A percentile compares a stretch with the other conserved stretches of the same genome.
Conservation (phyloP, 495 filamentous ascomycete species). For the Aspergillus olivimuriae region DNA sequence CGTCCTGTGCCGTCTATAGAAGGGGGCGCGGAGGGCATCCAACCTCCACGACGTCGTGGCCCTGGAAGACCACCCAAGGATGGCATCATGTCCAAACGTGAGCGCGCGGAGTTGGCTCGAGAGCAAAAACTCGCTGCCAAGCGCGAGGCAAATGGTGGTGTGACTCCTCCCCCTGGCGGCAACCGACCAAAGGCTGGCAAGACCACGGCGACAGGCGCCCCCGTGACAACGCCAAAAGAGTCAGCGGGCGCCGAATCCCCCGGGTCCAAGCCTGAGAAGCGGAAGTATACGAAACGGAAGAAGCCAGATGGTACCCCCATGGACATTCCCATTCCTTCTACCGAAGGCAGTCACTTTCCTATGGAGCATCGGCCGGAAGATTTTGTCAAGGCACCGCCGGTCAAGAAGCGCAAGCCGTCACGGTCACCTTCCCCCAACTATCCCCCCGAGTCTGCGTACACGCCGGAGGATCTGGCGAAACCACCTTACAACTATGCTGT, state of each 20-base stretch:
- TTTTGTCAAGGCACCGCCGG: slow-evolving; percentile 39
- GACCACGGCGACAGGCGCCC: slow-evolving; percentile 16
- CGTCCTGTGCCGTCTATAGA: slow-evolving; percentile 31
- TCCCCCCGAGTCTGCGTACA: slow-evolving; percentile 67
- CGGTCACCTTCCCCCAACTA: slow-evolving; percentile 67
- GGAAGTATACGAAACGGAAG: slow-evolving; percentile 75
- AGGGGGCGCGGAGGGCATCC: slow-evolving; percentile 27
- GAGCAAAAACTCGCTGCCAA: slow-evolving; percentile 49
- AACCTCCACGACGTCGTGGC: slow-evolving; percentile 64
- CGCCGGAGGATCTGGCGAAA: slow-evolving; percentile 77
- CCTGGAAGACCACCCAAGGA: slow-evolving; percentile 88
- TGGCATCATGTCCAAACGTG: slow-evolving; percentile 86
- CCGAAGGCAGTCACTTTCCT: slow-evolving; percentile 40
- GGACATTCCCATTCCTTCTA: slow-evolving; percentile 38
- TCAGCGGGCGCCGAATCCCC: slow-evolving; percentile 47
- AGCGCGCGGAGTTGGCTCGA: slow-evolving; percentile 60
- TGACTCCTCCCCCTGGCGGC: slow-evolving; percentile 34
- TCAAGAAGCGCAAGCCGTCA: slow-evolving; percentile 50
- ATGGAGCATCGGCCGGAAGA: slow-evolving; percentile 38
- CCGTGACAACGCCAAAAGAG: slow-evolving; percentile 20
- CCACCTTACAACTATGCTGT: slow-evolving; percentile 82
- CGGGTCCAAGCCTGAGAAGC: slow-evolving; percentile 57
- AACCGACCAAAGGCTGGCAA: slow-evolving; percentile 58
- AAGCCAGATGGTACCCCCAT: slow-evolving; percentile 43
- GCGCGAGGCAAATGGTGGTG: slow-evolving; percentile 38